Evolutionary conservation across 2,329 filamentous ascomycete species (phyloP).

Genomic region (Fusarium burgessii): DNA sequence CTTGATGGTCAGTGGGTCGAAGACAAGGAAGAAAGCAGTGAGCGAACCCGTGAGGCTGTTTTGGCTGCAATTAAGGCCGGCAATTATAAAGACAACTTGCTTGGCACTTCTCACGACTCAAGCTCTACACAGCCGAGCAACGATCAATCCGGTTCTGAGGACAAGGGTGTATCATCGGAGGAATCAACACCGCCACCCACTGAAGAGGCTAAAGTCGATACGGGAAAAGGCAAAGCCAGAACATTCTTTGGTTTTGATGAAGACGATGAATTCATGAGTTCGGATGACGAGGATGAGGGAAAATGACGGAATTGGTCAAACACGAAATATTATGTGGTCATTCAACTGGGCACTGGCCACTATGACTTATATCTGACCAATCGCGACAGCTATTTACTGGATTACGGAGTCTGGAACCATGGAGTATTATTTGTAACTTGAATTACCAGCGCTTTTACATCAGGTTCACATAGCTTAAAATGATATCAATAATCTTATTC

Average conservation of each 20-base stretch:
- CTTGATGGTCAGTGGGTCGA: slow-evolving; percentile 95
- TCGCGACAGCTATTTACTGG: slow-evolving; percentile 35
- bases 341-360: not conserved
- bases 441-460: slow-evolving; percentile 32
- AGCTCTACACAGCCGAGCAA: slow-evolving; percentile 53
- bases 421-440: slow-evolving; percentile 25
- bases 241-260: slow-evolving; percentile 84
- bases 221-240: slow-evolving; percentile 55
- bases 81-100: slow-evolving; percentile 70
- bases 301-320: slow-evolving; percentile 12
- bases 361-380: slow-evolving; percentile 28
- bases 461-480: slow-evolving; percentile 29
- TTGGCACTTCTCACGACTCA: slow-evolving; percentile 64
- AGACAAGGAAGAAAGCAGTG: slow-evolving; percentile 88
- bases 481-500: slow-evolving; percentile 34
- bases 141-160: slow-evolving; percentile 49
- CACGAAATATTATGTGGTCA: not conserved
- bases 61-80: slow-evolving; percentile 75
- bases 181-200: slow-evolving; percentile 64
- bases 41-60: slow-evolving; percentile 84
- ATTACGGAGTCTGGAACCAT: slow-evolving; percentile 44
- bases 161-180: slow-evolving; percentile 57
- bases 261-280: slow-evolving; percentile 80
- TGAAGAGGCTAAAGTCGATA: slow-evolving; percentile 55
- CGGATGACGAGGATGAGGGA: slow-evolving; percentile 66